These are phyloP conservation scores for Mortierella sp. DNA, from an alignment of 371 early-diverging fungal genomes.

Conservation along the genomic window DNA sequence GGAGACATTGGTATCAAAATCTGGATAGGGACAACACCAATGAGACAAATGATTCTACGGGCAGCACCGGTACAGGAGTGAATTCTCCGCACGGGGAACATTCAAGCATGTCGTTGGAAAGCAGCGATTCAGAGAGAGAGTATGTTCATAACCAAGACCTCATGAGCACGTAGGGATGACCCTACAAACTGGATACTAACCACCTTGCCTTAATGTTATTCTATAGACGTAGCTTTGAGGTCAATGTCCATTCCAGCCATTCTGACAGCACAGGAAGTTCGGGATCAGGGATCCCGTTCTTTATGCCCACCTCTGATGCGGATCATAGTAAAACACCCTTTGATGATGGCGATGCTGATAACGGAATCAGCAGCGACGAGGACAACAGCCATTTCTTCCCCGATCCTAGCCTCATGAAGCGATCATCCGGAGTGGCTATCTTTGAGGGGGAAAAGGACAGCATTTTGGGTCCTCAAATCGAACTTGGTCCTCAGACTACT, in stretches of 20 bases:
- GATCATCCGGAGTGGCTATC: constrained; percentile 25
- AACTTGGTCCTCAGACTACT: background rate
- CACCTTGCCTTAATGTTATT: too few relatives aligned
- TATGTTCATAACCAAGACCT: constrained; percentile 3
- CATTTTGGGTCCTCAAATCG: constrained; percentile 30
- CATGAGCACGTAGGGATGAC: too few relatives aligned
- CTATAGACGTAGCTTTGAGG: constrained; percentile 49
- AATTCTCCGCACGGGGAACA: constrained; percentile 11
- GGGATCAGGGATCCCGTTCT: constrained; percentile 9
- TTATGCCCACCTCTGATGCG: constrained; percentile 5
- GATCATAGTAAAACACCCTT: constrained; percentile 14
- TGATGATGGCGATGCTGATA: constrained; percentile 23
- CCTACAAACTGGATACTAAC: too few relatives aligned
- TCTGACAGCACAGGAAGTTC: constrained; percentile 37
- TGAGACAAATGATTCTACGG: constrained; percentile 14
- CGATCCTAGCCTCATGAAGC: constrained; percentile 20
- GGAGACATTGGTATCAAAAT: background rate
- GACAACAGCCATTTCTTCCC: constrained; percentile 32
- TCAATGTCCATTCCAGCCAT: constrained; percentile 24
- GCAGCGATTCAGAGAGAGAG: constrained; percentile 48
- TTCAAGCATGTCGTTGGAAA: constrained; percentile 14
- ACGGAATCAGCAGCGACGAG: constrained; percentile 31
- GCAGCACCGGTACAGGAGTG: background rate
- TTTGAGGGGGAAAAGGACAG: constrained; percentile 8
- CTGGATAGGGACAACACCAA: background rate